Conservation (phyloP, 306 rosid species). For the Sechiopsis laciniata region DNA sequence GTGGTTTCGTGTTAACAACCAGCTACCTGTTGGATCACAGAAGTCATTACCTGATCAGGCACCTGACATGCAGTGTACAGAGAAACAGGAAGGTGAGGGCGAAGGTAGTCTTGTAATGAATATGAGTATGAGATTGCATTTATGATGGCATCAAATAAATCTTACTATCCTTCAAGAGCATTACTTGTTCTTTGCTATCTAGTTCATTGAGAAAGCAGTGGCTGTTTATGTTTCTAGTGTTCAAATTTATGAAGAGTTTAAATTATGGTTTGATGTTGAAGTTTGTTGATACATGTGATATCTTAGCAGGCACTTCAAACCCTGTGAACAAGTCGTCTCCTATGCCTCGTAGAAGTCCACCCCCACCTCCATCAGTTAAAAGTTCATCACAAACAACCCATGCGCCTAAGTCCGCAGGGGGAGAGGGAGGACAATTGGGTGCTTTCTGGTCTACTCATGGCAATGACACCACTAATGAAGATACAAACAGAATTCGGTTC, state of each 20-base stretch:
- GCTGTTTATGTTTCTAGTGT: background rate
- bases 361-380: conserved; percentile 63
- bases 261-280: conserved; percentile 18
- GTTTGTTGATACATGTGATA: conserved; percentile 16
- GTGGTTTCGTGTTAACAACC: conserved; percentile 93
- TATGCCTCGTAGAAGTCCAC: conserved; percentile 71
- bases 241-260: background rate
- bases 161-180: background rate
- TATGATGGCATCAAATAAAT: background rate
- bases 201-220: background rate
- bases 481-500: conserved; percentile 41
- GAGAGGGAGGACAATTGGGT: conserved; percentile 53
- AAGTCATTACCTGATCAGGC: conserved; percentile 84
- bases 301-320: conserved; percentile 51
- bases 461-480: conserved; percentile 42
- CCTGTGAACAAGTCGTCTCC: conserved; percentile 45
- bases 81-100: conserved; percentile 53
- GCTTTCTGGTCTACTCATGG: conserved; percentile 92
- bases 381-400: conserved; percentile 48
- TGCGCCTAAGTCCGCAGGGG: conserved; percentile 41
- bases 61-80: conserved; percentile 50
- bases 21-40: conserved; percentile 67
- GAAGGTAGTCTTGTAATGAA: background rate
- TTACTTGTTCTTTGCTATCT: background rate
- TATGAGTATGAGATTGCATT: background rate